A percentile compares a stretch with the other conserved stretches of the same genome.
phyloP scores from a whole-genome alignment of 2,329 filamentous ascomycete species.

The Colletotrichum sp. region DNA sequence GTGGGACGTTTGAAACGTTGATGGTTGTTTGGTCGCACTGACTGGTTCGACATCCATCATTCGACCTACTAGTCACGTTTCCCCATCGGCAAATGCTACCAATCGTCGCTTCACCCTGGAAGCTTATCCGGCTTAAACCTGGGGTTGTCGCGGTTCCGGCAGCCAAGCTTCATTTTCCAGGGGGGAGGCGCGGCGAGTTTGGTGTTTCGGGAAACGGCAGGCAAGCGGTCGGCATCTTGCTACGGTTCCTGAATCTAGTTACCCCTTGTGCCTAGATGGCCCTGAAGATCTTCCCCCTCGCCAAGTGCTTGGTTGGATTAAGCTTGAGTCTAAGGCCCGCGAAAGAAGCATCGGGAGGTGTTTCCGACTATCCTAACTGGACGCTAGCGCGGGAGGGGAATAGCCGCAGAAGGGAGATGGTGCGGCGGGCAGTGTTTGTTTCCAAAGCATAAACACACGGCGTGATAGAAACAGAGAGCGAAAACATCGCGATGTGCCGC shows the following conservation, averaged over 20 bases:
- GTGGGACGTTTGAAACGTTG: conserved; percentile 1
- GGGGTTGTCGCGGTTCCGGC: not conserved
- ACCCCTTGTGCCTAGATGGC: not conserved
- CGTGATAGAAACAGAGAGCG: not conserved
- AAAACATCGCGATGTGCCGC: not conserved
- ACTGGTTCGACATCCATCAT: not conserved
- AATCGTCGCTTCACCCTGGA: not conserved
- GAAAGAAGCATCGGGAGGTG: not conserved
- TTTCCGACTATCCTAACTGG: not conserved
- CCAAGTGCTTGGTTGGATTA: not conserved
- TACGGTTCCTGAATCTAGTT: not conserved
- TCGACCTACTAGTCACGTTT: not conserved
- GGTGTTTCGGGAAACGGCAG: not conserved
- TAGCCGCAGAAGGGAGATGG: not conserved
- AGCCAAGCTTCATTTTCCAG: not conserved
- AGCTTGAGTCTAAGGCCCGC: not conserved
- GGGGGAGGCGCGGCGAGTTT: not conserved
- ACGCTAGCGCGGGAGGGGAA: not conserved
- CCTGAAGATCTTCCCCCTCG: conserved; percentile 1
- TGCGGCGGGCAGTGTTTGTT: conserved; percentile 12
- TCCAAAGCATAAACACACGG: not conserved
- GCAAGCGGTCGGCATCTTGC: not conserved
- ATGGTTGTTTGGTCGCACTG: not conserved
- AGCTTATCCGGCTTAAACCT: not conserved
- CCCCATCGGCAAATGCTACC: not conserved